Conservation (phyloP, 257 asterid species). For the Verbena officinalis region DNA sequence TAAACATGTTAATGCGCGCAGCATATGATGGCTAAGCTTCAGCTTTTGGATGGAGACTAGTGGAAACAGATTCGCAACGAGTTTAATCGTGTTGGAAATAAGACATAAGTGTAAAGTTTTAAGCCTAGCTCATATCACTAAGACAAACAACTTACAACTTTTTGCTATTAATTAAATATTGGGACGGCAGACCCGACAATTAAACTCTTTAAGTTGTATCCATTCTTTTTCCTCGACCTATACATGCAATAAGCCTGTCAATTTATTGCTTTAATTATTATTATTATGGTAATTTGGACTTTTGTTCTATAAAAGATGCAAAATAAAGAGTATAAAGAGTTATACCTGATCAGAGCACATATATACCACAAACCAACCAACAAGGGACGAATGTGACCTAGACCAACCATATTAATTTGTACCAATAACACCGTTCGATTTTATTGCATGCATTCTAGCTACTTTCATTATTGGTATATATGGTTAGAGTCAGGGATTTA, state of each 20-base stretch:
- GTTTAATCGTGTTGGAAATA: no score
- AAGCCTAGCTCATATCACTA: slow-evolving; percentile 25
- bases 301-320: no score
- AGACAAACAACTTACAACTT: slow-evolving; percentile 19
- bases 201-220: no score
- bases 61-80: no score
- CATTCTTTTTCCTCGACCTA: neutral
- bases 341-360: no score
- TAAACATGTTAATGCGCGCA: no score
- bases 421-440: slow-evolving; percentile 36
- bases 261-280: no score
- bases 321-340: no score
- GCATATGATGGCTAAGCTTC: no score
- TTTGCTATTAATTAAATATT: slow-evolving; percentile 7
- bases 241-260: neutral
- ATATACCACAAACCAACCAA: slow-evolving; percentile 1
- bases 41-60: no score
- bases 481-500: neutral
- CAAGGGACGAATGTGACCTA: slow-evolving; percentile 16
- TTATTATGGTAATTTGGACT: no score
- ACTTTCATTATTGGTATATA: slow-evolving; percentile 18
- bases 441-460: slow-evolving; percentile 1
- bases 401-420: slow-evolving; percentile 30
- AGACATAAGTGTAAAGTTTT: slow-evolving; percentile 14
- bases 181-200: neutral